phyloP scores from a whole-genome alignment of 208 protist species.

The Leishmania braziliensis region DNA sequence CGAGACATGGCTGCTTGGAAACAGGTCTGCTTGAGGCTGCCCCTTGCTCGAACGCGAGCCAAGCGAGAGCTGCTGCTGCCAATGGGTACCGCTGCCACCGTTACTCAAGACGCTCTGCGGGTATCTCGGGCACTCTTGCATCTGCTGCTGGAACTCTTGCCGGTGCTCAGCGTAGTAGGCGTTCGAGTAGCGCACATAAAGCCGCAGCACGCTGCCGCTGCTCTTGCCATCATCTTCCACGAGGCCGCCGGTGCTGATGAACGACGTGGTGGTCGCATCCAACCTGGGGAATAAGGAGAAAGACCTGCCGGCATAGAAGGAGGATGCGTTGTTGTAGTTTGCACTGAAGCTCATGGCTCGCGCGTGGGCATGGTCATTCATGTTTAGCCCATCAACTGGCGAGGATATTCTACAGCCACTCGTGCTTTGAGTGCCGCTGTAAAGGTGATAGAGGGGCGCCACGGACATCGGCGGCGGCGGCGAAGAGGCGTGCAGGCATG shows the following conservation, averaged over 20 bases:
- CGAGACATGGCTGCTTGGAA: not conserved
- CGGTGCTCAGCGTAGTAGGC: conserved; percentile 28
- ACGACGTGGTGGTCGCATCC: not conserved
- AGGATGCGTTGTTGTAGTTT: not conserved
- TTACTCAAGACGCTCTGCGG: conserved; percentile 3
- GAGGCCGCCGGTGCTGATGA: not conserved
- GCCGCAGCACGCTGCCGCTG: conserved; percentile 61
- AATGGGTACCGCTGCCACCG: not conserved
- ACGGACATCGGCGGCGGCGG: not conserved
- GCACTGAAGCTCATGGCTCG: not conserved
- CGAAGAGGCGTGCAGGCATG: not conserved
- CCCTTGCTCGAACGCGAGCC: not conserved
- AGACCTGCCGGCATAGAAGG: not conserved
- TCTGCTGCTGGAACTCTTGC: conserved; percentile 22
- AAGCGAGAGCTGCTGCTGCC: conserved; percentile 27
- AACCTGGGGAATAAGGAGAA: not conserved
- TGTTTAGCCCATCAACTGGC: not conserved
- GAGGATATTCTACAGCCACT: not conserved
- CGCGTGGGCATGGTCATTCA: not conserved
- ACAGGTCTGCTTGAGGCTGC: not conserved
- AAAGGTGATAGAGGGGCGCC: not conserved
- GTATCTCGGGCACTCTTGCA: not conserved
- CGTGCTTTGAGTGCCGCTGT: not conserved
- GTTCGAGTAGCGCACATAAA: conserved; percentile 83
- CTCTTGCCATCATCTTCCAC: conserved; percentile 39